A percentile compares a stretch with the other conserved stretches of the same genome.
These are phyloP conservation scores for Rhodotorula sp. DNA, from an alignment of 1,284 basidiomycete species.

Conservation along the genomic window DNA sequence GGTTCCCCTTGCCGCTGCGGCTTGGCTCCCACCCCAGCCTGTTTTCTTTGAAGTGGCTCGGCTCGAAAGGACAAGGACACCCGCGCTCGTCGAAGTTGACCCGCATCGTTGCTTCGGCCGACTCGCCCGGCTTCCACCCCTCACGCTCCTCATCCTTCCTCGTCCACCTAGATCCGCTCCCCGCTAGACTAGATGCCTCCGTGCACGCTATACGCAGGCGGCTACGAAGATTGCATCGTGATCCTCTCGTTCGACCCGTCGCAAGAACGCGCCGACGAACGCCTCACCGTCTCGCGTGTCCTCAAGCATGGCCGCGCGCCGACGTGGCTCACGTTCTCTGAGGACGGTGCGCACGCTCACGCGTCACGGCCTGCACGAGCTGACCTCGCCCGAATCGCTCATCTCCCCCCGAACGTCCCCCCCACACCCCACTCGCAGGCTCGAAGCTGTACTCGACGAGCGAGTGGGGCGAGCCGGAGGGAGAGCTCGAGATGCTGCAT, in stretches of 20 bases:
- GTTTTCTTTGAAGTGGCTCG: too few species aligned
- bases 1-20: too few species aligned
- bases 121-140: background rate
- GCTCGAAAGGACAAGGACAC: too few species aligned
- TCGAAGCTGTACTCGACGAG: conserved; percentile 14
- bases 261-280: background rate
- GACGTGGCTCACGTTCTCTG: conserved; percentile 32
- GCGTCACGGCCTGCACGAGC: background rate
- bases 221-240: conserved; percentile 28
- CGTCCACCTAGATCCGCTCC: background rate
- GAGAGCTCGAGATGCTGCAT: background rate
- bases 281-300: background rate
- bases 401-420: background rate
- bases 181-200: background rate
- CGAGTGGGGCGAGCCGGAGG: conserved; percentile 24
- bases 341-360: conserved; percentile 2
- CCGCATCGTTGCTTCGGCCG: too few species aligned
- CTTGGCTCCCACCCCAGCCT: too few species aligned
- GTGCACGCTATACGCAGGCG: conserved; percentile 22
- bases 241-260: conserved; percentile 27
- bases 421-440: background rate
- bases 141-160: background rate
- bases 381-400: background rate
- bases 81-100: background rate
- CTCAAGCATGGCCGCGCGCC: conserved; percentile 23